A percentile compares a stretch with the other conserved stretches of the same genome.
phyloP scores from a whole-genome alignment of 257 asterid species.

The Nicotiana sylvestris region DNA sequence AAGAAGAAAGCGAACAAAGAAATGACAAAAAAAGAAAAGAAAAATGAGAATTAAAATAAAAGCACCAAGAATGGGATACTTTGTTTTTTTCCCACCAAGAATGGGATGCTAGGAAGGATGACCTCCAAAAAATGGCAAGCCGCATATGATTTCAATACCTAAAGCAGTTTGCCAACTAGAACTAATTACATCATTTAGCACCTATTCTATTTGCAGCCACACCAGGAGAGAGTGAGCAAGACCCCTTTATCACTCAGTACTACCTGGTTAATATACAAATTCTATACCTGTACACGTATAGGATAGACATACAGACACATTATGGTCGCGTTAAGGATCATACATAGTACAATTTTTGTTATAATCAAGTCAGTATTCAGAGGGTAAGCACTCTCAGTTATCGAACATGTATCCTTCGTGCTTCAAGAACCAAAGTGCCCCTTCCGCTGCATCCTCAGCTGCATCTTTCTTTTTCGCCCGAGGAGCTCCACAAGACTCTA shows the following conservation, averaged over 20 bases:
- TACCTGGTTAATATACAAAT: background rate
- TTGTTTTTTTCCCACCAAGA: background rate
- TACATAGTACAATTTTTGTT: background rate
- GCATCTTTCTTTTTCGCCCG: constrained; percentile 69
- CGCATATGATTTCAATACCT: background rate
- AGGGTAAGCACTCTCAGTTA: background rate
- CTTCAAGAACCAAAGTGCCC: constrained; percentile 68
- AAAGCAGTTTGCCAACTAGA: background rate
- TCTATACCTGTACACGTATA: background rate
- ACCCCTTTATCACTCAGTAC: background rate
- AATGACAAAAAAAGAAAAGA: background rate
- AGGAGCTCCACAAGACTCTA: constrained; percentile 66
- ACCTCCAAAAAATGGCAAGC: background rate
- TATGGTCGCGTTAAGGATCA: background rate
- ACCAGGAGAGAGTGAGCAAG: background rate
- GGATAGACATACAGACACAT: background rate
- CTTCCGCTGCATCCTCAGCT: constrained; percentile 74
- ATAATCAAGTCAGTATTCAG: background rate
- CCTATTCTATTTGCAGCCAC: background rate
- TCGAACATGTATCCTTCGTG: constrained; percentile 46
- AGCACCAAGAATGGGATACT: background rate
- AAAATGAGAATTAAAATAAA: background rate
- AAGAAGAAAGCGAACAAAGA: no score
- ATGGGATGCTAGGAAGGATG: background rate
- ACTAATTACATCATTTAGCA: background rate